Percentiles rank a stretch among this genome's conserved stretches.
phyloP scores from a whole-genome alignment of 1,284 basidiomycete genomes.

The Tausonia pullulans region DNA sequence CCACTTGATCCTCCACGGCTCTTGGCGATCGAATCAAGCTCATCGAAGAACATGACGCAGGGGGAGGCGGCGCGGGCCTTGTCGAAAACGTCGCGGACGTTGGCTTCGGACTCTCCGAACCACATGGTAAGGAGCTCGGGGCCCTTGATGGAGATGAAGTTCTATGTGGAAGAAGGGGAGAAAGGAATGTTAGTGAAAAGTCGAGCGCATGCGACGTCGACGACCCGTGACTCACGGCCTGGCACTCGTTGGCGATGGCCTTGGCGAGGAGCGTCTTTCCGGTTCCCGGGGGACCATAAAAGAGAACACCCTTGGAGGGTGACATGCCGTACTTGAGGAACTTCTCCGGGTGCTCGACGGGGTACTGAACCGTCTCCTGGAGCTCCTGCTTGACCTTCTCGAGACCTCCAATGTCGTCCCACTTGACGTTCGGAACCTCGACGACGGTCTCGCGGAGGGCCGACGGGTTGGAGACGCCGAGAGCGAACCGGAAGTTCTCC shows the following conservation, averaged over 20 bases:
- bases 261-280: conserved; percentile 93
- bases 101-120: conserved; percentile 99
- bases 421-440: conserved; percentile 89
- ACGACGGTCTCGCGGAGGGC: conserved; percentile 93
- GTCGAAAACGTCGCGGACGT: conserved; percentile 98
- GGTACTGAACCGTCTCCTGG: conserved; percentile 98
- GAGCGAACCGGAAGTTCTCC: conserved; percentile 97
- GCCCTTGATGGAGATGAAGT: conserved; percentile 48
- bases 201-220: not conserved
- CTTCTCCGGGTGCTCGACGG: conserved; percentile 99
- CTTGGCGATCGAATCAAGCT: conserved; percentile 97
- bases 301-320: conserved; percentile 95
- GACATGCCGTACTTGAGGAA: conserved; percentile 99
- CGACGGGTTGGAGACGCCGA: conserved; percentile 90
- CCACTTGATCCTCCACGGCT: conserved; percentile 65
- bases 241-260: conserved; percentile 98
- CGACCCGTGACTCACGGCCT: conserved; percentile 86
- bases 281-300: conserved; percentile 94
- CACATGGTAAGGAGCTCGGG: conserved; percentile 98
- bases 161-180: conserved; percentile 9
- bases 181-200: not conserved
- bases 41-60: conserved; percentile 44
- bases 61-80: conserved; percentile 98
- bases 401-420: conserved; percentile 98
- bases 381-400: conserved; percentile 99